Conservation (phyloP, 1,284 basidiomycete species). For the Athelia psychrophila region DNA sequence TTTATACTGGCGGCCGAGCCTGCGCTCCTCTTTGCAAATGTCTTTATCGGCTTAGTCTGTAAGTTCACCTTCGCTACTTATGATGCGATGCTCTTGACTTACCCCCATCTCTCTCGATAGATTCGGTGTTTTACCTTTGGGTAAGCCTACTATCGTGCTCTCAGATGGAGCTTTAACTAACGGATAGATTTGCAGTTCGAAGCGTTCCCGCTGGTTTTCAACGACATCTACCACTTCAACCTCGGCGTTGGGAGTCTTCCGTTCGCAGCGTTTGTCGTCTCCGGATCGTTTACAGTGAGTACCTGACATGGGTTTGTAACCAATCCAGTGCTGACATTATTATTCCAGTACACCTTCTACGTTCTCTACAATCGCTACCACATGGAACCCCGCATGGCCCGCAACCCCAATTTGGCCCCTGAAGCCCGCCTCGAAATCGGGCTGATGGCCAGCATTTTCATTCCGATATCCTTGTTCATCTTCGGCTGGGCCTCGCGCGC, state of each 20-base stretch:
- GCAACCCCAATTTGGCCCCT: constrained; percentile 20
- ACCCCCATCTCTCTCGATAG: constrained; percentile 3
- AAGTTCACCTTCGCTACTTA: constrained; percentile 2
- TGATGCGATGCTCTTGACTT: not conserved
- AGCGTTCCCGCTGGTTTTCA: constrained; percentile 31
- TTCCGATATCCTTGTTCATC: constrained; percentile 40
- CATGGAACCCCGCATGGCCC: constrained; percentile 14
- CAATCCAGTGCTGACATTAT: not conserved
- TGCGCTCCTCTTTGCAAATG: constrained; percentile 35
- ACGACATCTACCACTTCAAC: constrained; percentile 32
- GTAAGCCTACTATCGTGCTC: not conserved
- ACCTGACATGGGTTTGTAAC: constrained; percentile 8
- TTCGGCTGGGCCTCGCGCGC: constrained; percentile 38
- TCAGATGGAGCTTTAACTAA: constrained; percentile 4
- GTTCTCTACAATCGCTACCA: constrained; percentile 18
- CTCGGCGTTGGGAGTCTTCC: constrained; percentile 39
- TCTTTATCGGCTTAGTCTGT: constrained; percentile 42
- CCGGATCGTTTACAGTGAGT: constrained; percentile 17
- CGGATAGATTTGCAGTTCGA: constrained; percentile 23
- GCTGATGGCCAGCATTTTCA: constrained; percentile 35
- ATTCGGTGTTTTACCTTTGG: constrained; percentile 27
- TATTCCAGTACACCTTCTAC: constrained; percentile 13
- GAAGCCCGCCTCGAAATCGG: constrained; percentile 19
- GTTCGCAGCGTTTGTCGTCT: constrained; percentile 44
- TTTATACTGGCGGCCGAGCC: constrained; percentile 41